Evolutionary conservation across 495 filamentous ascomycete genomes (phyloP).

Genomic region (Penicillium paxilli): DNA sequence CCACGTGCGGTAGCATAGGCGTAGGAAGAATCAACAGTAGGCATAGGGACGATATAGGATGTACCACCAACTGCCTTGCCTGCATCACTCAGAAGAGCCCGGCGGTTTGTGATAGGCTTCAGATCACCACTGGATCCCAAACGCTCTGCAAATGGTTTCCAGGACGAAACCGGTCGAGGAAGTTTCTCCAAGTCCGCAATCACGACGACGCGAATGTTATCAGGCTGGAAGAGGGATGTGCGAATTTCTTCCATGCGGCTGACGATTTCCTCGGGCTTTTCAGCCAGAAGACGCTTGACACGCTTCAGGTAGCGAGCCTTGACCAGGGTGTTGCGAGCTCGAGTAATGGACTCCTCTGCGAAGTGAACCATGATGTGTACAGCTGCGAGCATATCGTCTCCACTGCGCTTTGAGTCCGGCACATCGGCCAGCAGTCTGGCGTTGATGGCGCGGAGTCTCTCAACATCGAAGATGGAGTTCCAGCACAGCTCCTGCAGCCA

Average conservation of each 20-base stretch:
- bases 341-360: conserved; percentile 66
- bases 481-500: conserved; percentile 89
- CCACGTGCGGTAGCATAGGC: conserved; percentile 73
- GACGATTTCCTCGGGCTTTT: conserved; percentile 69
- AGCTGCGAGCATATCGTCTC: conserved; percentile 65
- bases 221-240: conserved; percentile 68
- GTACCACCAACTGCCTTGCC: conserved; percentile 71
- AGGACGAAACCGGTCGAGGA: conserved; percentile 74
- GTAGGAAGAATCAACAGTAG: conserved; percentile 91
- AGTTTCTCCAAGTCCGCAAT: conserved; percentile 80
- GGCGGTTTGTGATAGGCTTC: conserved; percentile 57
- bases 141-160: conserved; percentile 63
- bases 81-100: conserved; percentile 65
- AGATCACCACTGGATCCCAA: conserved; percentile 50
- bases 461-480: conserved; percentile 81
- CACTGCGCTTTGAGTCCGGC: conserved; percentile 87
- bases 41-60: conserved; percentile 83
- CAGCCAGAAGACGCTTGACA: conserved; percentile 72
- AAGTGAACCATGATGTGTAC: conserved; percentile 81
- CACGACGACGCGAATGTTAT: conserved; percentile 82
- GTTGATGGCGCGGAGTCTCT: conserved; percentile 80
- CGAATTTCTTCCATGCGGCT: conserved; percentile 74
- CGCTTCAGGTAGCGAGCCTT: conserved; percentile 87
- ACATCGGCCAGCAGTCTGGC: conserved; percentile 87
- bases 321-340: conserved; percentile 79